A percentile compares a stretch with the other conserved stretches of the same genome.
These are phyloP conservation scores for Thielaviopsis punctulata DNA, from an alignment of 2,329 filamentous ascomycete species.

Conservation along the genomic window DNA sequence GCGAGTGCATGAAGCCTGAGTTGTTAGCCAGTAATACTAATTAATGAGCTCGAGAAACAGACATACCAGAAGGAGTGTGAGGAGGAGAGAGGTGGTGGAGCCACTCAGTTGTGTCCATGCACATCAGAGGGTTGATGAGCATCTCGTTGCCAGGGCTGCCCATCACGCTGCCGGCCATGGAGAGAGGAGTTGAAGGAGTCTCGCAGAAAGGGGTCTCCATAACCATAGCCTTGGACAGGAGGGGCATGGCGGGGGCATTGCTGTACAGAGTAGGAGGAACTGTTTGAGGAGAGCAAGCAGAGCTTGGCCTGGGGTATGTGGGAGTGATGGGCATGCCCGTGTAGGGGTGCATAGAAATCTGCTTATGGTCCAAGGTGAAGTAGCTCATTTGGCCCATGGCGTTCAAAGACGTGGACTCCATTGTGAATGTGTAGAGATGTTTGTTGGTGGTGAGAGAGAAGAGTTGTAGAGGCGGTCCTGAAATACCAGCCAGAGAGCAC, in stretches of 20 bases:
- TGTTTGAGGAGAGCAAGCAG: conserved; percentile 43
- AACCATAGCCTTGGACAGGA: conserved; percentile 62
- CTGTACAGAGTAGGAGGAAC: conserved; percentile 32
- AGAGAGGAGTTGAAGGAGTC: conserved; percentile 64
- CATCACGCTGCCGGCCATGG: conserved; percentile 65
- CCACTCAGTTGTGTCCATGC: conserved; percentile 66
- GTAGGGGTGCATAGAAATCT: conserved; percentile 53
- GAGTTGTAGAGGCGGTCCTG: not conserved
- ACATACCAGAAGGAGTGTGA: conserved; percentile 70
- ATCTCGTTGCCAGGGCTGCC: conserved; percentile 72
- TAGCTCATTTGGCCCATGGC: conserved; percentile 57
- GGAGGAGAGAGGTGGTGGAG: conserved; percentile 62
- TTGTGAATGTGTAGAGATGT: conserved; percentile 25
- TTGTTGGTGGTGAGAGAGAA: conserved; percentile 7
- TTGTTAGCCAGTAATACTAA: conserved; percentile 9
- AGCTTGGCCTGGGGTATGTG: conserved; percentile 47
- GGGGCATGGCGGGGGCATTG: conserved; percentile 41
- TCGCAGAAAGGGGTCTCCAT: conserved; percentile 43
- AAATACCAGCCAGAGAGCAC: not conserved
- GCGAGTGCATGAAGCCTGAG: conserved; percentile 12
- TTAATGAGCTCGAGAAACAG: not conserved
- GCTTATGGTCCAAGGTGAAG: conserved; percentile 62
- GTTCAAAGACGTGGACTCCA: conserved; percentile 45
- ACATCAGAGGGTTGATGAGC: conserved; percentile 68
- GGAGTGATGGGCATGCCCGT: conserved; percentile 50